These are phyloP conservation scores for Oryza rufipogon DNA, from an alignment of 176 grass and related monocot genomes.

Conservation along the genomic window DNA sequence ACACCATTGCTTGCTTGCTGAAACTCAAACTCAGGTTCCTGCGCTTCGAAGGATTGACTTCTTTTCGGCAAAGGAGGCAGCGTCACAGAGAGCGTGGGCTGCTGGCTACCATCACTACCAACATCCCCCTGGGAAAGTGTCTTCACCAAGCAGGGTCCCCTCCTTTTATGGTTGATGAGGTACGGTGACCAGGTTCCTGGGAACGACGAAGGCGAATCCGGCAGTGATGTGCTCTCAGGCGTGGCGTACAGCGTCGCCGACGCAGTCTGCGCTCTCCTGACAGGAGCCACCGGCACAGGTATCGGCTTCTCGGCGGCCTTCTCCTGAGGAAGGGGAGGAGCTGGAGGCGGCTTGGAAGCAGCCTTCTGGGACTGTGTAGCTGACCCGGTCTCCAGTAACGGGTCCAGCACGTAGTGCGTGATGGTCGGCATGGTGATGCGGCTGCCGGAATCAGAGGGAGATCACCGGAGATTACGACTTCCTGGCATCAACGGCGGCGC, in stretches of 20 bases:
- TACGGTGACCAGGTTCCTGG: constrained; percentile 75
- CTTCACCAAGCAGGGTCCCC: constrained; percentile 65
- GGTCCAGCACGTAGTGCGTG: constrained; percentile 60
- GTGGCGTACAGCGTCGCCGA: constrained; percentile 76
- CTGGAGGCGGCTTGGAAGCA: constrained; percentile 24
- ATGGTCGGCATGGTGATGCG: constrained; percentile 67
- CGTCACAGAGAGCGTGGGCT: constrained; percentile 4
- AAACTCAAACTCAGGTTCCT: constrained; percentile 42
- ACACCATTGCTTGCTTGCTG: constrained; percentile 9
- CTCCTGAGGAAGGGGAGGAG: constrained; percentile 14
- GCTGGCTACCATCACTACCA: constrained; percentile 12
- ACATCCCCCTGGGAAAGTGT: constrained; percentile 46
- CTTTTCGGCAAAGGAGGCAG: constrained; percentile 31
- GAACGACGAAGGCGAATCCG: constrained; percentile 76
- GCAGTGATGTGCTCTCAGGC: constrained; percentile 64
- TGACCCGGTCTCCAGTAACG: constrained; percentile 60
- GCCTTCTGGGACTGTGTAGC: constrained; percentile 33
- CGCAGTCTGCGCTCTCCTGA: constrained; percentile 45
- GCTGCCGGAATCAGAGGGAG: constrained; percentile 16
- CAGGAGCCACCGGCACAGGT: constrained; percentile 43
- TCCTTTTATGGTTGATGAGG: constrained; percentile 84
- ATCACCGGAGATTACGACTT: constrained; percentile 33
- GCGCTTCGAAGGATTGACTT: constrained; percentile 9
- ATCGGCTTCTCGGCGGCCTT: constrained; percentile 35
- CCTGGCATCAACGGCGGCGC: constrained; percentile 26